Evolutionary conservation across 768 basidiomycete species (phyloP).

Genomic region (Peribolospora baueri): DNA sequence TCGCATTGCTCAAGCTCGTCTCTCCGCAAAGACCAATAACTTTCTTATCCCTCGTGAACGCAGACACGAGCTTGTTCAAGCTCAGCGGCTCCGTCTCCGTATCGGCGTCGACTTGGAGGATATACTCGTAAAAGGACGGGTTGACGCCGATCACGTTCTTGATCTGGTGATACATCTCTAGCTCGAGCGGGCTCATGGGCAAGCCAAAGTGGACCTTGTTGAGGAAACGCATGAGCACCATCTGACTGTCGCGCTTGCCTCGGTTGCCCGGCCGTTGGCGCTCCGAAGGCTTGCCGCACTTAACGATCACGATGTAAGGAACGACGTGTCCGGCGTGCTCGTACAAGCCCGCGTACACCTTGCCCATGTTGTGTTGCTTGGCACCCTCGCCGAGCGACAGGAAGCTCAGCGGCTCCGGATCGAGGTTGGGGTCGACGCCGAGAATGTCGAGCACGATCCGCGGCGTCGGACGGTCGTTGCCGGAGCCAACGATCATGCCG

Average conservation of each 20-base stretch:
- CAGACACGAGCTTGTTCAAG: constrained; percentile 71
- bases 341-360: constrained; percentile 86
- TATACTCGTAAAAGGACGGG: constrained; percentile 72
- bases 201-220: constrained; percentile 97
- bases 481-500: constrained; percentile 91
- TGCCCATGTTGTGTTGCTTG: constrained; percentile 93
- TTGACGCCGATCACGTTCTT: constrained; percentile 99
- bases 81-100: constrained; percentile 74
- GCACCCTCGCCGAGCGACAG: constrained; percentile 78
- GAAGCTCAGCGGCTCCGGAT: constrained; percentile 89
- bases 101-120: constrained; percentile 67
- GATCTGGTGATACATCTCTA: constrained; percentile 98
- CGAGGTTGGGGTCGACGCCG: constrained; percentile 70
- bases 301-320: constrained; percentile 74
- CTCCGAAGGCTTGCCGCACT: constrained; percentile 87
- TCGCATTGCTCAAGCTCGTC: constrained; percentile 67
- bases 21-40: constrained; percentile 70
- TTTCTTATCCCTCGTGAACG: constrained; percentile 22
- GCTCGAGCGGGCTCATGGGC: constrained; percentile 84
- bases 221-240: constrained; percentile 87
- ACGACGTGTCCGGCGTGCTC: constrained; percentile 87
- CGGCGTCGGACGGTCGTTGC: constrained; percentile 87
- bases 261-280: constrained; percentile 81
- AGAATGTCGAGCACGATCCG: constrained; percentile 91
- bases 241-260: constrained; percentile 94